Conservation (phyloP, 1,139 yeast species). For the Ogataea hybrid region DNA sequence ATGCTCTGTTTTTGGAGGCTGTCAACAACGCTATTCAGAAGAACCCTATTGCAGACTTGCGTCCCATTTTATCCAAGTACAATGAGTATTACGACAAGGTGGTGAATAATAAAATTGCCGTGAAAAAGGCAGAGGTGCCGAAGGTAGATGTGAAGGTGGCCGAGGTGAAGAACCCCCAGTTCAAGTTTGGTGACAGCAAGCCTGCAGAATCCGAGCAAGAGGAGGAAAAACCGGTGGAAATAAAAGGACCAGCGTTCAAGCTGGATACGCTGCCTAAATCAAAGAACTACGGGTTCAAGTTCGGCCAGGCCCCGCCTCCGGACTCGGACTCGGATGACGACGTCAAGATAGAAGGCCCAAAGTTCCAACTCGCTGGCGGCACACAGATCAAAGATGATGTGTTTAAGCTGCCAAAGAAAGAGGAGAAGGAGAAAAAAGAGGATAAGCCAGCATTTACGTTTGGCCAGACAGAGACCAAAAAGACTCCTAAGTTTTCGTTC, state of each 20-base stretch:
- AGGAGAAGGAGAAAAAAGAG: slow-evolving; percentile 3
- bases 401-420: slow-evolving; percentile 24
- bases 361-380: slow-evolving; percentile 49
- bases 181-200: slow-evolving; percentile 5
- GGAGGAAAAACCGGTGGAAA: slow-evolving; percentile 41
- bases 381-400: slow-evolving; percentile 25
- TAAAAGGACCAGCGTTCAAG: slow-evolving; percentile 67
- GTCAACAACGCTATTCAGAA: slow-evolving; percentile 42
- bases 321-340: slow-evolving; percentile 54
- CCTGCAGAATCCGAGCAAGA: slow-evolving; percentile 20
- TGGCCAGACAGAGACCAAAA: slow-evolving; percentile 1
- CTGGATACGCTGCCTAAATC: slow-evolving; percentile 48
- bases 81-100: slow-evolving; percentile 50
- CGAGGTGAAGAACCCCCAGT: neutral
- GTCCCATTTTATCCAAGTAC: slow-evolving; percentile 59
- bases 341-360: slow-evolving; percentile 63
- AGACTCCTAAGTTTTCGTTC: slow-evolving; percentile 14
- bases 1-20: slow-evolving; percentile 56
- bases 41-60: slow-evolving; percentile 57
- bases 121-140: slow-evolving; percentile 24
- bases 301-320: slow-evolving; percentile 45
- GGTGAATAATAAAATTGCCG: slow-evolving; percentile 27
- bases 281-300: slow-evolving; percentile 58
- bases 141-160: slow-evolving; percentile 21
- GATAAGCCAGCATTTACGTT: slow-evolving; percentile 3